Conservation (phyloP, 2,329 filamentous ascomycete genomes). For the Ampelomyces quisqualis region DNA sequence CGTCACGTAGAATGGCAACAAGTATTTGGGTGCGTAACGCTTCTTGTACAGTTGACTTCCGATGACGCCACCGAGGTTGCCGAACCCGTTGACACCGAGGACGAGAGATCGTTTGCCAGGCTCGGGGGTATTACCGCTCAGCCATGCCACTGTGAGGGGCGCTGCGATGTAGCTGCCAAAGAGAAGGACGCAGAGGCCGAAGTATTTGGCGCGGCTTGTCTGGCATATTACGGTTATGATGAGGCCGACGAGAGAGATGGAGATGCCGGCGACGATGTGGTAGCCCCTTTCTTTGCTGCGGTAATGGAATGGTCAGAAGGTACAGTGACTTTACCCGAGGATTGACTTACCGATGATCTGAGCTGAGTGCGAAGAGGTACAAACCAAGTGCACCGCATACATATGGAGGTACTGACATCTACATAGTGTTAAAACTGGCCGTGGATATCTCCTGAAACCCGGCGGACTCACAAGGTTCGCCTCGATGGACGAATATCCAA, state of each 20-base stretch:
- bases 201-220: conserved; percentile 12
- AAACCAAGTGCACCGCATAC: conserved; percentile 50
- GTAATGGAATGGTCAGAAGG: neutral
- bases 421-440: neutral
- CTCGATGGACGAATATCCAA: conserved; percentile 19
- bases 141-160: conserved; percentile 27
- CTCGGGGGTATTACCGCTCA: conserved; percentile 24
- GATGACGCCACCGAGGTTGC: conserved; percentile 29
- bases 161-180: conserved; percentile 27
- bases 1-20: conserved; percentile 23
- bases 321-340: neutral
- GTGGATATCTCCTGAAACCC: neutral
- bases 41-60: conserved; percentile 22
- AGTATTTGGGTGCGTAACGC: conserved; percentile 20
- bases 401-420: conserved; percentile 52
- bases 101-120: conserved; percentile 24
- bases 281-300: conserved; percentile 17
- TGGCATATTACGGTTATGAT: conserved; percentile 15
- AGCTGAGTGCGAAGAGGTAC: conserved; percentile 48
- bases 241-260: conserved; percentile 44
- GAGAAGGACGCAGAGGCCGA: conserved; percentile 24
- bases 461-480: conserved; percentile 18
- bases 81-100: conserved; percentile 24
- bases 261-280: conserved; percentile 50
- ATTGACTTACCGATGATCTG: conserved; percentile 37